Conservation (phyloP, 2,329 filamentous ascomycete genomes). For the Phialophora macrospora region DNA sequence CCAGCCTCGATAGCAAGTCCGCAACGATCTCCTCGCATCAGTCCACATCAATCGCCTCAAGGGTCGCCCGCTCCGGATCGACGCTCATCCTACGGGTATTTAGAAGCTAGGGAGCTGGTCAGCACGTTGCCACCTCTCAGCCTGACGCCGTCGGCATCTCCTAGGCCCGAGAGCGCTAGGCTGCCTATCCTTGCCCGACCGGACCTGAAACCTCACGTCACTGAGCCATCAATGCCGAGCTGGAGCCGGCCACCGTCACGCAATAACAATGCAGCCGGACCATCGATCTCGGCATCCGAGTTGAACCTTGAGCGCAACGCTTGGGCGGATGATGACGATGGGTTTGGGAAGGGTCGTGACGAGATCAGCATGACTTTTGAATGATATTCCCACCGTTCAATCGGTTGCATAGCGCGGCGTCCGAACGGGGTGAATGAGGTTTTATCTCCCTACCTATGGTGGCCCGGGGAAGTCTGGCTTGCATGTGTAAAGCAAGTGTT, state of each 20-base stretch:
- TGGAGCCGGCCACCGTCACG: conserved; percentile 19
- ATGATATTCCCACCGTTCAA: conserved; percentile 46
- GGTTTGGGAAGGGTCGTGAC: conserved; percentile 71
- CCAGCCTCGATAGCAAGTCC: conserved; percentile 28
- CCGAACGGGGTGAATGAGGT: background rate
- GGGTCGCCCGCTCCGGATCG: conserved; percentile 17
- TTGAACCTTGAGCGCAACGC: conserved; percentile 60
- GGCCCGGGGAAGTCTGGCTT: background rate
- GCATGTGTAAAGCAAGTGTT: background rate
- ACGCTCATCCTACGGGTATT: conserved; percentile 17
- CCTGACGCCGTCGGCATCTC: conserved; percentile 26
- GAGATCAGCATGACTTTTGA: conserved; percentile 85
- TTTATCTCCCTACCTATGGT: background rate
- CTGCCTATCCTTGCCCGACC: conserved; percentile 33
- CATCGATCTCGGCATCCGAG: conserved; percentile 36
- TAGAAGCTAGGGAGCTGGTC: conserved; percentile 35
- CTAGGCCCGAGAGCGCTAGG: conserved; percentile 22
- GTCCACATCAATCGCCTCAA: conserved; percentile 29
- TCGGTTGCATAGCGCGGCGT: conserved; percentile 33
- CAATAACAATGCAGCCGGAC: conserved; percentile 7
- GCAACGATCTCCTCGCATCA: conserved; percentile 25
- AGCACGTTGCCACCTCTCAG: conserved; percentile 38
- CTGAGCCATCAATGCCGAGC: conserved; percentile 20
- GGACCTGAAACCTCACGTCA: conserved; percentile 34
- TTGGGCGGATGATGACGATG: conserved; percentile 72